Base-by-base conservation (phyloP, 2,329 filamentous ascomycete genomes). In the Rachicladosporium sp. region DNA sequence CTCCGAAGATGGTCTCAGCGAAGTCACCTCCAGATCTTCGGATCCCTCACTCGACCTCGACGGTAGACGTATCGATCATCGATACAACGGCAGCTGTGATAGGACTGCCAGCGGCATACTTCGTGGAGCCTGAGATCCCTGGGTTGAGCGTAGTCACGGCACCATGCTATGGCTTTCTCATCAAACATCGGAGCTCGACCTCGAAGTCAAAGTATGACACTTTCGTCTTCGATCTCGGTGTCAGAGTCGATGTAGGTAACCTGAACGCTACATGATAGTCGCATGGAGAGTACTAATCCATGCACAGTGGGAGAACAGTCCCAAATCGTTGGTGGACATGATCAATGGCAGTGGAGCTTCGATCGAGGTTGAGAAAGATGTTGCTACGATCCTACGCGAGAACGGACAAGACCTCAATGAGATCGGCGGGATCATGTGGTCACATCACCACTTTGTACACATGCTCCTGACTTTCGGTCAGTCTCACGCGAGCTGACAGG, bases 151-250 rank as follows among this genome's bases (percentile, higher is more conserved):
- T 49, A 6, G 44, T 65, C 12, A 48, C 50, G 3, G 55, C 53
- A 35, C 63, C 63, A 4, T 56, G 60, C 4, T 64, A 59, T 49
- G 60, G 61, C n/a, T 71, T 71, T 46, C 53, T 69, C 1, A 64
- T 72, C 37, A 57, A 67, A 38, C 67, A 71, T 37, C 15, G 29
- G 29, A 36, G 21, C 11, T 12, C 21, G 8, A 56, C 55, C 1
- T 55, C 57, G 3, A 49, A 53, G 12, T 55, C 50, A 27, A 41
- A 48, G 32, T 40, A 48, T 38, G 38, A 46, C 29, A 35, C 23
- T 8, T 29, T 68, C 1, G 50, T 71, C 4, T 71, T 69, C 45
- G 68, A 71, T 42, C 58, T 71, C 1, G 66, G 65, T 2, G 55
- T 66, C 4, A 19, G 15, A 19, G 52, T 60, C 3, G 65, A 73